Conservation (phyloP, 352 stramenopile species). For the Globisporangium heterothallicum region DNA sequence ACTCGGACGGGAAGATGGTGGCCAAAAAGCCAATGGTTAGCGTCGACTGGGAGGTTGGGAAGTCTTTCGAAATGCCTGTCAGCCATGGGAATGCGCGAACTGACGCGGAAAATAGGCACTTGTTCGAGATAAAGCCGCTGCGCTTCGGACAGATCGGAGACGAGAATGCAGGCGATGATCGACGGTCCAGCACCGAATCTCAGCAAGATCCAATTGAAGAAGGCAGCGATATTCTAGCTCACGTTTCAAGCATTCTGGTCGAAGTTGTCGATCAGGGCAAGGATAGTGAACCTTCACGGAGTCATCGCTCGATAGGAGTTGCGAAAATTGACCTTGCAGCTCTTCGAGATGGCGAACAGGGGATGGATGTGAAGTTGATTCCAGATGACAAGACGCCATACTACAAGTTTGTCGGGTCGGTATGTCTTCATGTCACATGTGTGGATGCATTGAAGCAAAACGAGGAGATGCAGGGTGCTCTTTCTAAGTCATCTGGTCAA, state of each 20-base stretch:
- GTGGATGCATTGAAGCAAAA: conserved; percentile 9
- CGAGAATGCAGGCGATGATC: background rate
- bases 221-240: conserved; percentile 22
- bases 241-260: conserved; percentile 42
- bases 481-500: background rate
- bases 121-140: conserved; percentile 23
- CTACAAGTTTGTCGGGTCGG: conserved; percentile 45
- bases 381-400: conserved; percentile 34
- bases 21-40: conserved; percentile 9
- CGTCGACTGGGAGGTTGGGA: conserved; percentile 14
- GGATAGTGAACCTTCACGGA: background rate
- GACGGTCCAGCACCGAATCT: background rate
- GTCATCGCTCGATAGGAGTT: conserved; percentile 25
- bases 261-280: conserved; percentile 32
- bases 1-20: conserved; percentile 22
- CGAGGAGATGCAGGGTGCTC: conserved; percentile 1
- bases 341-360: conserved; percentile 28
- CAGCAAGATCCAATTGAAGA: conserved; percentile 14
- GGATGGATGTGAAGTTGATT: conserved; percentile 36
- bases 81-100: conserved; percentile 7
- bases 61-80: conserved; percentile 15
- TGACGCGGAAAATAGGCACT: conserved; percentile 15
- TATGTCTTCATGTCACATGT: conserved; percentile 32
- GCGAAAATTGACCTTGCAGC: conserved; percentile 46
- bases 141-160: conserved; percentile 20